Evolutionary conservation across 1,139 yeast species (phyloP).

Genomic region (Meyerozyma smithsonii): DNA sequence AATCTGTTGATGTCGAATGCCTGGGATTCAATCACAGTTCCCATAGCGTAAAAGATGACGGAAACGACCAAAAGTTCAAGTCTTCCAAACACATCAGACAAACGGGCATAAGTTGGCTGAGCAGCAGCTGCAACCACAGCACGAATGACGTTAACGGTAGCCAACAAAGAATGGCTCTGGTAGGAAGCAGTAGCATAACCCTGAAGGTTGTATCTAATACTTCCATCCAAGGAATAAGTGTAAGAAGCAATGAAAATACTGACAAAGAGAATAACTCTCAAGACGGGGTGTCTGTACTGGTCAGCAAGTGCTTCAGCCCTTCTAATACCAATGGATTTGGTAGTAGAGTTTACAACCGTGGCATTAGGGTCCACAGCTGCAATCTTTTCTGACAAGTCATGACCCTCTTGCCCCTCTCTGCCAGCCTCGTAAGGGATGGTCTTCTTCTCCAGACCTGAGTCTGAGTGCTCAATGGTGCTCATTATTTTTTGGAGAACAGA

Average conservation of each 20-base stretch:
- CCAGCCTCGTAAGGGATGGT: neutral
- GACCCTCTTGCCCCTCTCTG: neutral
- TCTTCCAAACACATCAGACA: slow-evolving; percentile 20
- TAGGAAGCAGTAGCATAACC: slow-evolving; percentile 17
- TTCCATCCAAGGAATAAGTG: slow-evolving; percentile 63
- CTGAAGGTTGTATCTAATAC: slow-evolving; percentile 46
- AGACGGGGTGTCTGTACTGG: slow-evolving; percentile 21
- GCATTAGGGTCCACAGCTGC: neutral
- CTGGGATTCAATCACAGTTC: slow-evolving; percentile 20
- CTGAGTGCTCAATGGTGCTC: neutral
- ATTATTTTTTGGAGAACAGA: neutral
- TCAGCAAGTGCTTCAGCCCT: slow-evolving; percentile 37
- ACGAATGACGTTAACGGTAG: slow-evolving; percentile 18
- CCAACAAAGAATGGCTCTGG: slow-evolving; percentile 15
- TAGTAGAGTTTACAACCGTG: neutral
- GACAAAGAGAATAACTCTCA: slow-evolving; percentile 37
- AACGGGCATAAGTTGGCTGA: slow-evolving; percentile 19
- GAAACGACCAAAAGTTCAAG: slow-evolving; percentile 16
- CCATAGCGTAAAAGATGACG: slow-evolving; percentile 18
- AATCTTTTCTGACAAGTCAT: too few species aligned
- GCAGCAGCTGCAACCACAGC: slow-evolving; percentile 20
- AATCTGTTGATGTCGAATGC: slow-evolving; percentile 18
- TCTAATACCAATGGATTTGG: slow-evolving; percentile 32
- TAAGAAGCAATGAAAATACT: slow-evolving; percentile 58
- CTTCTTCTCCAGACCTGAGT: slow-evolving; percentile 1